Percentiles rank a stretch among this genome's conserved stretches.
phyloP scores from a whole-genome alignment of 2,329 filamentous ascomycete genomes.

The Aspergillus pseudoviridinutans region DNA sequence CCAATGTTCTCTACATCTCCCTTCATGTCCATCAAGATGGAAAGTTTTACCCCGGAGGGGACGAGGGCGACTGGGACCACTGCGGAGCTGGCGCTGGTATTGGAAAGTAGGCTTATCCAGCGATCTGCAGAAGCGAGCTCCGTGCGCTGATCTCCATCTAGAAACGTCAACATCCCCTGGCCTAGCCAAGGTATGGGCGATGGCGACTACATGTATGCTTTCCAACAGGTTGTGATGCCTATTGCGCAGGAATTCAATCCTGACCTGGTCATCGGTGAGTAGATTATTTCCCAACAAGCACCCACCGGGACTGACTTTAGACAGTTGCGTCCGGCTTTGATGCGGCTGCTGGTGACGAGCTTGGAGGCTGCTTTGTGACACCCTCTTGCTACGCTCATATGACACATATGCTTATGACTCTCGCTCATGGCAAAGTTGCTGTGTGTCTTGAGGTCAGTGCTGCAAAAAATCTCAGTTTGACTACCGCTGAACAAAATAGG shows the following conservation, averaged over 20 bases:
- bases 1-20: conserved; percentile 93
- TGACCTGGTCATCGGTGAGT: conserved; percentile 73
- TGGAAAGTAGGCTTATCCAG: conserved; percentile 46
- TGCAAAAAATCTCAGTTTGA: background rate
- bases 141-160: conserved; percentile 20
- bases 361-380: conserved; percentile 89
- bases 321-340: conserved; percentile 89
- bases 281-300: background rate
- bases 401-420: conserved; percentile 98
- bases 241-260: conserved; percentile 91
- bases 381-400: conserved; percentile 93
- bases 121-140: background rate
- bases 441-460: conserved; percentile 71
- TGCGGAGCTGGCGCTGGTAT: conserved; percentile 56
- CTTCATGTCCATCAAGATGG: conserved; percentile 84
- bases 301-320: conserved; percentile 9
- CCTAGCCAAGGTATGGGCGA: conserved; percentile 77
- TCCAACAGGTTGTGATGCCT: conserved; percentile 94
- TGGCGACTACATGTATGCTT: conserved; percentile 93
- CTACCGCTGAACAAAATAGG: conserved; percentile 37
- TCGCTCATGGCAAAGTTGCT: conserved; percentile 82
- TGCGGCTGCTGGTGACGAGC: conserved; percentile 85
- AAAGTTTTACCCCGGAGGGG: conserved; percentile 71
- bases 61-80: conserved; percentile 57
- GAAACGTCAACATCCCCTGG: conserved; percentile 68